Conservation (phyloP, 306 rosid species). For the Mimosa pudica region DNA sequence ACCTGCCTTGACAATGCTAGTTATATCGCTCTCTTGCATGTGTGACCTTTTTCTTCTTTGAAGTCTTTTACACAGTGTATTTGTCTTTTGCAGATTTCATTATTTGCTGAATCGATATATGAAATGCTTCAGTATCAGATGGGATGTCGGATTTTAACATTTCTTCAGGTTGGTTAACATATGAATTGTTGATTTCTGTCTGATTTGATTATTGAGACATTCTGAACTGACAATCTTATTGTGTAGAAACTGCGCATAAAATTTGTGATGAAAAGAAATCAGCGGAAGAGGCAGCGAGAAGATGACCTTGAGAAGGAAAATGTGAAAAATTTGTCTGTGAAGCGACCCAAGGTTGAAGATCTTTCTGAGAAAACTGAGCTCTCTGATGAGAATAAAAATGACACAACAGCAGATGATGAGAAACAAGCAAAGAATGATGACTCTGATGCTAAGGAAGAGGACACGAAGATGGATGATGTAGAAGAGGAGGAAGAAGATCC, state of each 20-base stretch:
- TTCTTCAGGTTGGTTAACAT: constrained; percentile 77
- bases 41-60: constrained; percentile 3
- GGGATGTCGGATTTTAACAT: constrained; percentile 79
- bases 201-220: constrained; percentile 31
- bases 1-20: constrained; percentile 2
- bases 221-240: constrained; percentile 15
- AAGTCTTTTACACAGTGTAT: neutral
- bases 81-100: constrained; percentile 67
- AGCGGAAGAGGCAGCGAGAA: constrained; percentile 85
- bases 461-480: constrained; percentile 65
- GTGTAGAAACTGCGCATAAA: constrained; percentile 71
- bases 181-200: constrained; percentile 6
- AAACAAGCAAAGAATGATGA: constrained; percentile 48
- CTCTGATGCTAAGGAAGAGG: constrained; percentile 47
- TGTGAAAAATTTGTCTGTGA: constrained; percentile 42
- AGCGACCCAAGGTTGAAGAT: constrained; percentile 66
- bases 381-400: constrained; percentile 42
- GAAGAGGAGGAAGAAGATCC: constrained; percentile 76
- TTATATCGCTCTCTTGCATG: neutral
- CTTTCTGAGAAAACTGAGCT: constrained; percentile 53
- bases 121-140: constrained; percentile 99
- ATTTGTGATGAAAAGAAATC: constrained; percentile 70
- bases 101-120: constrained; percentile 88
- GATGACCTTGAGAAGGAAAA: constrained; percentile 53
- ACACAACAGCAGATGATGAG: constrained; percentile 47